Base-by-base conservation (phyloP, 1,139 yeast species). In the Nakaseomyces delphensis region DNA sequence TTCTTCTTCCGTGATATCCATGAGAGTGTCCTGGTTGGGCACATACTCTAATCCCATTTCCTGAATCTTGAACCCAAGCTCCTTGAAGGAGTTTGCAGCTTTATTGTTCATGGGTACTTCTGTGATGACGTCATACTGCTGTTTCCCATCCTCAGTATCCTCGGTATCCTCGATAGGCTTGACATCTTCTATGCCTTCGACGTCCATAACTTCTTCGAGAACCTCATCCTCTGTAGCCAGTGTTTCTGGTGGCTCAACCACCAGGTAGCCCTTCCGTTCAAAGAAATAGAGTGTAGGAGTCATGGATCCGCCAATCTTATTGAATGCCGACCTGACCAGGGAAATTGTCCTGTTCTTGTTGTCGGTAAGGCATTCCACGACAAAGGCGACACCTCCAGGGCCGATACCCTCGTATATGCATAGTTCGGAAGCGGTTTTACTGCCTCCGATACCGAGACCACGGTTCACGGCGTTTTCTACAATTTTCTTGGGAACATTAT, bases 361-460 rank as follows among this genome's bases (percentile, higher is more conserved):
- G 61, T 89, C 96, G 0, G 97, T 89, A 42, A 79, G 69, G 0
- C 95, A 89, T 55, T 85, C 95, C 7, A 87, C 76, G 4, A 91
- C 74, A 42, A 87, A 70, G 0, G 95, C 86, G 3, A 84, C 85
- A 0, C 95, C 96, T 2, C 89, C 94, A 0, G 96, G 96, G 0
- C 93, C 96, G 63, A 87, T 69, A 19, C 91, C 95, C 60, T 91
- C 98, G 63, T 89, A 91, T n/a, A 75, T 50, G 25, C 74, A 77
- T 13, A 40, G 19, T 11, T 40, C 43, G 11, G 43, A 36, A 13
- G 70, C 63, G 40, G 74, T 79, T 20, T 71, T 67, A 13, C 66
- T 62, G 58, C 60, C 56, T 21, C 70, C 64, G 7, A 62, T 63
- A 0, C 94, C 94, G 0, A 80, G 69, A 4, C 94, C 97, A 58